phyloP scores from a whole-genome alignment of 352 stramenopile species.

The Globisporangium iwayamae region DNA sequence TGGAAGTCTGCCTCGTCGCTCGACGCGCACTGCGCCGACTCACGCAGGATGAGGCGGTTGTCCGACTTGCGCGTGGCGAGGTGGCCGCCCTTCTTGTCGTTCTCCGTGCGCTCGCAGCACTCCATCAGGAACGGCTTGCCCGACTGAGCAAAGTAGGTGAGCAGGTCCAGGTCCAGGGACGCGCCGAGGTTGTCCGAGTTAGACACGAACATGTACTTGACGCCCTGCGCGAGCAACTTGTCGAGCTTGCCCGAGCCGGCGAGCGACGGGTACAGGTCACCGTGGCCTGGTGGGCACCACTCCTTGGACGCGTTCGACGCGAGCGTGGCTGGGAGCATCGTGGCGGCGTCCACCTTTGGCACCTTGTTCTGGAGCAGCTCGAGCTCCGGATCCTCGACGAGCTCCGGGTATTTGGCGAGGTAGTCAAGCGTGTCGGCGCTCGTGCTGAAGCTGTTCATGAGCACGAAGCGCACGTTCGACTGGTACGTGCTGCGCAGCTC shows the following conservation, averaged over 20 bases:
- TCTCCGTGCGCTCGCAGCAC: conserved; percentile 97
- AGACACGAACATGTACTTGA: conserved; percentile 91
- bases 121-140: conserved; percentile 91
- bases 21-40: conserved; percentile 87
- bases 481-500: conserved; percentile 93
- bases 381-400: conserved; percentile 93
- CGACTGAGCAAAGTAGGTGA: conserved; percentile 90
- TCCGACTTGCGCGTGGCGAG: conserved; percentile 91
- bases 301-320: conserved; percentile 71
- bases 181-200: conserved; percentile 88
- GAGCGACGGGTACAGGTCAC: conserved; percentile 83
- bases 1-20: conserved; percentile 81
- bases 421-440: conserved; percentile 84
- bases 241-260: conserved; percentile 83
- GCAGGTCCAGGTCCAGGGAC: conserved; percentile 76
- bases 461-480: conserved; percentile 88
- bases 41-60: conserved; percentile 92
- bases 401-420: conserved; percentile 85
- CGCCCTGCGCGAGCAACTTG: conserved; percentile 76
- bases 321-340: conserved; percentile 62
- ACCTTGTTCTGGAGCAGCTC: conserved; percentile 99
- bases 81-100: conserved; percentile 99
- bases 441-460: conserved; percentile 90
- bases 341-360: conserved; percentile 92
- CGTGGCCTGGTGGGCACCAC: conserved; percentile 85